These are phyloP conservation scores for Rhodotorula taiwanensis DNA, from an alignment of 768 basidiomycete species.

Conservation along the genomic window DNA sequence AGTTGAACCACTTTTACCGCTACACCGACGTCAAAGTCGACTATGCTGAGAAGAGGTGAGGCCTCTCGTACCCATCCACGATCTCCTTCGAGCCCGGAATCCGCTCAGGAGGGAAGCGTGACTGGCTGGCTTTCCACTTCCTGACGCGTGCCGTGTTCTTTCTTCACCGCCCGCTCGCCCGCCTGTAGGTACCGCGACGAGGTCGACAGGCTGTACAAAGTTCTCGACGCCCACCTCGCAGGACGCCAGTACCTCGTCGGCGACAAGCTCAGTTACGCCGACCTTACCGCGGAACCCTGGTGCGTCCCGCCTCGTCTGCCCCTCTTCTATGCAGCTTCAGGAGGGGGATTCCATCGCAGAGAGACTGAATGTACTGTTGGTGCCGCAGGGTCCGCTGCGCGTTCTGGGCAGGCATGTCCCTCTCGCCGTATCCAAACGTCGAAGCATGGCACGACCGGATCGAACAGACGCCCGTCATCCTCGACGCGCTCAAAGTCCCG, in stretches of 20 bases:
- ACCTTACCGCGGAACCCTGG: slow-evolving; percentile 12
- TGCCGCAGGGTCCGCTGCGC: slow-evolving; percentile 14
- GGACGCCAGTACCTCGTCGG: slow-evolving; percentile 20
- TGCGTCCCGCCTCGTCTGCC: background rate
- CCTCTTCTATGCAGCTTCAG: too few species aligned
- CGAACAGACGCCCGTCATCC: slow-evolving; percentile 7
- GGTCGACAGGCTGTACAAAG: slow-evolving; percentile 9
- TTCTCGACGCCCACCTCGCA: slow-evolving; percentile 14
- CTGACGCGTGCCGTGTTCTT: too few species aligned
- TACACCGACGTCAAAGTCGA: background rate
- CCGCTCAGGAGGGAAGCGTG: too few species aligned
- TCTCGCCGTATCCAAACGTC: slow-evolving; percentile 18
- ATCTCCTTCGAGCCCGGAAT: too few species aligned
- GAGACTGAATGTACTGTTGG: background rate
- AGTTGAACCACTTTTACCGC: slow-evolving; percentile 6
- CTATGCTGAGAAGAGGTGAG: background rate
- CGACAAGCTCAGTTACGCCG: slow-evolving; percentile 13
- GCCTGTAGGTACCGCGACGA: slow-evolving; percentile 1
- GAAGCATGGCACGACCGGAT: slow-evolving; percentile 18
- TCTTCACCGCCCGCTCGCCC: too few species aligned
- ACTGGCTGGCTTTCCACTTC: too few species aligned
- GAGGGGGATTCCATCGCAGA: too few species aligned
- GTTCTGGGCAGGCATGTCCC: slow-evolving; percentile 15
- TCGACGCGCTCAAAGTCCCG: slow-evolving; percentile 20
- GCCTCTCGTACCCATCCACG: too few species aligned